Evolutionary conservation across 352 stramenopile genomes (phyloP).

Genomic region (Globisporangium yorkense): DNA sequence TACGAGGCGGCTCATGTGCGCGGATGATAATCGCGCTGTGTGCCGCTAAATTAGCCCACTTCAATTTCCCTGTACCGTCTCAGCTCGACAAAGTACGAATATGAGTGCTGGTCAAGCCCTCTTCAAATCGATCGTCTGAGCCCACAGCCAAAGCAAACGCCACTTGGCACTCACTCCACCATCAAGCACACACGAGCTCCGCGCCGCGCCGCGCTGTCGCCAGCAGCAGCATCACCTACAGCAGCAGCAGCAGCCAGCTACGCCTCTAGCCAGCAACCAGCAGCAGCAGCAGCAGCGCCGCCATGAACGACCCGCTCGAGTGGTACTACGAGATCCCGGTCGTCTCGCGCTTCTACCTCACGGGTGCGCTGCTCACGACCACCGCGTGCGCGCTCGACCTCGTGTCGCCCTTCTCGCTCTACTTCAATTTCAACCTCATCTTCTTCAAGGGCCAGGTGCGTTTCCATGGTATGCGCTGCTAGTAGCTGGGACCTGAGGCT

Average conservation of each 20-base stretch:
- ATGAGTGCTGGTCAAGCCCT: background rate
- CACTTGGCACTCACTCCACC: no score
- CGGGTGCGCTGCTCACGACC: slow-evolving; percentile 95
- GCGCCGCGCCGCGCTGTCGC: no score
- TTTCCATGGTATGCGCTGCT: no score
- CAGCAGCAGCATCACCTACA: no score
- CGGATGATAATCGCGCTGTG: no score
- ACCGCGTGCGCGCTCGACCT: slow-evolving; percentile 95
- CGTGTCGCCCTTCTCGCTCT: slow-evolving; percentile 95
- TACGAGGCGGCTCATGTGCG: slow-evolving; percentile 53
- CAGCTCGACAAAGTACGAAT: background rate
- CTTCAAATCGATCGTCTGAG: no score
- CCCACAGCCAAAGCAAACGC: no score
- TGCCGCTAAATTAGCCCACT: slow-evolving; percentile 3
- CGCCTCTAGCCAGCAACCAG: background rate
- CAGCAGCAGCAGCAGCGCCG: slow-evolving; percentile 3
- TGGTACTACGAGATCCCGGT: slow-evolving; percentile 99
- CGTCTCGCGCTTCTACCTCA: slow-evolving; percentile 97
- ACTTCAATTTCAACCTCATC: slow-evolving; percentile 95
- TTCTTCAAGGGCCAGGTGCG: slow-evolving; percentile 94
- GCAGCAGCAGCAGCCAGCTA: background rate
- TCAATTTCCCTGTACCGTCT: slow-evolving; percentile 14
- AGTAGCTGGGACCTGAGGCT: background rate
- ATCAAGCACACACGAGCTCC: no score
- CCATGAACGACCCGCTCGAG: slow-evolving; percentile 86